Evolutionary conservation across 208 protist genomes (phyloP), one percentile per base, ranked within the genome.

Genomic region (Acanthamoeba rhysodes): DNA sequence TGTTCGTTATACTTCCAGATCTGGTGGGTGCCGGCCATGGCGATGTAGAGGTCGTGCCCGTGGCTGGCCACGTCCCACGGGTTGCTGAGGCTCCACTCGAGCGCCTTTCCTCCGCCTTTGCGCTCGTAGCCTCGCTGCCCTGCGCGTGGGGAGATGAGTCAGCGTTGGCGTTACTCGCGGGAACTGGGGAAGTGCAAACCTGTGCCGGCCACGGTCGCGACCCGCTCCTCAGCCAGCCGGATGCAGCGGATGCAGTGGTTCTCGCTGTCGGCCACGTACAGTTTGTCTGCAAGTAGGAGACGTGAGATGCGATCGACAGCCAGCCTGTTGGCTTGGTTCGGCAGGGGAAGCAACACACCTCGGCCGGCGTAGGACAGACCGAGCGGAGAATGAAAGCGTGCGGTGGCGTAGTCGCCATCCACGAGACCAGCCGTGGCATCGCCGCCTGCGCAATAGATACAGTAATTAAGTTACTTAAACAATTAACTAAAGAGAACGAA

Each of bases 21-120:
- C n/a, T 70, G 62, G n/a, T 70, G 62, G 24, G 62, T 70, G 62
- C 62, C 62, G 62, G 62, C 62, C 62, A 70, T 70, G 62, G 62
- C 62, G 27, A 70, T 70, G 27, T 70, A 70, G 62, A 70, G 62
- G 62, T 70, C 62, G 62, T 70, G 62, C 24, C 62, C 62, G 62
- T 70, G 62, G 27, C 62, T 70, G 27, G 62, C 62, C 62, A 70
- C 62, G 62, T 70, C 62, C 62, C 62, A 70, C 18, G 62, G 62
- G 27, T 70, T 70, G 62, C 62, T 34, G 27, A 70, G 62, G 62
- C 62, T 70, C 62, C 62, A 70, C 62, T 70, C 62, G 62, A 70
- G 3, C 27, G 62, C 62, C 62, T 7, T 70, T 9, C 62, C 62
- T 8, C 62, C 62, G 62, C 62, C 62, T 27, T 70, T 70, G 27